phyloP scores from a whole-genome alignment of 768 basidiomycete species.

The Boletus pseudo-olivaceus region DNA sequence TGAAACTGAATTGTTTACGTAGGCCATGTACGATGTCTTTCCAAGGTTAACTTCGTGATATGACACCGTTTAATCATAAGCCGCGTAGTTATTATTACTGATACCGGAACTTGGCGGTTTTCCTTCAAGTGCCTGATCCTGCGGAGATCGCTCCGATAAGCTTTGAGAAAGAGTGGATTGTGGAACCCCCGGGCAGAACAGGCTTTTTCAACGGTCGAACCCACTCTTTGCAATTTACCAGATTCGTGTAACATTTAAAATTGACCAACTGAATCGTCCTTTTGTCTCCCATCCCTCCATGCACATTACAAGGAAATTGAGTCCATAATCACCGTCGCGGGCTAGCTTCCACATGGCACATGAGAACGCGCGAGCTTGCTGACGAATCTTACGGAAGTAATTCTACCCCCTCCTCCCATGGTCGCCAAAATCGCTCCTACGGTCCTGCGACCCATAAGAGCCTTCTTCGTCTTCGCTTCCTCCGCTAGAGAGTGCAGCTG shows the following conservation, averaged over 20 bases:
- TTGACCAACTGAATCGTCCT: slow-evolving; percentile 4
- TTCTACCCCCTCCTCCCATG: slow-evolving; percentile 32
- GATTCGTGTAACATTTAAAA: slow-evolving; percentile 12
- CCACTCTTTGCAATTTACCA: slow-evolving; percentile 8
- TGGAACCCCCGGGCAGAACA: background rate
- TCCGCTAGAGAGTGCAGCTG: slow-evolving; percentile 24
- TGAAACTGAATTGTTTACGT: slow-evolving; percentile 21
- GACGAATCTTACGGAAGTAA: slow-evolving; percentile 19
- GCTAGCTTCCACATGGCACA: slow-evolving; percentile 11
- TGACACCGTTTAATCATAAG: slow-evolving; percentile 10
- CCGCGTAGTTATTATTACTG: slow-evolving; percentile 11
- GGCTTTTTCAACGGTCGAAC: slow-evolving; percentile 4
- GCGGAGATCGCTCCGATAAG: slow-evolving; percentile 27
- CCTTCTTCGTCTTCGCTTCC: slow-evolving; percentile 35
- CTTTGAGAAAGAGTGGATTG: slow-evolving; percentile 14
- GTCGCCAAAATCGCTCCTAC: slow-evolving; percentile 33
- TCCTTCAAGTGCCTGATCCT: slow-evolving; percentile 22
- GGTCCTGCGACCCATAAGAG: slow-evolving; percentile 34
- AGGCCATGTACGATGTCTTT: slow-evolving; percentile 10
- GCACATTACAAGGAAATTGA: slow-evolving; percentile 16
- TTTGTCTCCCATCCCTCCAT: background rate
- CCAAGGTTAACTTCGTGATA: slow-evolving; percentile 30
- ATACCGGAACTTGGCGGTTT: slow-evolving; percentile 10
- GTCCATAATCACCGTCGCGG: slow-evolving; percentile 17
- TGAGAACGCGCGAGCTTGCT: slow-evolving; percentile 20